phyloP scores from a whole-genome alignment of 2,329 filamentous ascomycete genomes.

The Clarireedia homoeocarpa region DNA sequence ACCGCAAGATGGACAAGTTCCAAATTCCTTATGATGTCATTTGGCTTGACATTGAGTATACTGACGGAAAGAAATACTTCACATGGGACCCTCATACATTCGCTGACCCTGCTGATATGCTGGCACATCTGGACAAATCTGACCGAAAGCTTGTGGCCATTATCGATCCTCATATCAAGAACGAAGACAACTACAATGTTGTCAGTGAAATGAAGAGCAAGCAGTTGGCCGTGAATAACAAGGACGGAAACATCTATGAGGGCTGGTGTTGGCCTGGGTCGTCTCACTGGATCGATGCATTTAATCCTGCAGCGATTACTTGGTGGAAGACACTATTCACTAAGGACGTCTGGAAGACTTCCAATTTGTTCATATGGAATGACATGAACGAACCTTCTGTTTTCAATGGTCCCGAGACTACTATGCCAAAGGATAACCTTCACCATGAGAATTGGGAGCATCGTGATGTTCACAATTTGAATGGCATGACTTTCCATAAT shows the following conservation, averaged over 20 bases:
- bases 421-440: conserved; percentile 97
- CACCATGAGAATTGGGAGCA: conserved; percentile 93
- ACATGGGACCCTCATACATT: conserved; percentile 93
- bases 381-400: conserved; percentile 99
- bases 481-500: conserved; percentile 92
- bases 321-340: conserved; percentile 92
- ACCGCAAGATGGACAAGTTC: conserved; percentile 90
- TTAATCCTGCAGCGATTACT: conserved; percentile 81
- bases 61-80: conserved; percentile 95
- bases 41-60: conserved; percentile 98
- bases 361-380: conserved; percentile 96
- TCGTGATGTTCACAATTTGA: conserved; percentile 90
- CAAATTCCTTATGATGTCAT: conserved; percentile 98
- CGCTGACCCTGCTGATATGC: conserved; percentile 77
- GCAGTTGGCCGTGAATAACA: conserved; percentile 78
- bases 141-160: conserved; percentile 89
- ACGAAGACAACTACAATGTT: conserved; percentile 67
- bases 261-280: conserved; percentile 99
- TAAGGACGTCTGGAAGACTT: conserved; percentile 81
- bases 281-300: conserved; percentile 92
- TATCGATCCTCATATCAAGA: conserved; percentile 98
- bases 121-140: conserved; percentile 74
- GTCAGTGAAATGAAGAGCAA: conserved; percentile 77
- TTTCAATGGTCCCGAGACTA: conserved; percentile 96
- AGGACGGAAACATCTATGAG: conserved; percentile 81